Evolutionary conservation across 73 alveolate species (phyloP), one percentile per base, ranked within the genome.

Genomic region (Uronychia binucleata): DNA sequence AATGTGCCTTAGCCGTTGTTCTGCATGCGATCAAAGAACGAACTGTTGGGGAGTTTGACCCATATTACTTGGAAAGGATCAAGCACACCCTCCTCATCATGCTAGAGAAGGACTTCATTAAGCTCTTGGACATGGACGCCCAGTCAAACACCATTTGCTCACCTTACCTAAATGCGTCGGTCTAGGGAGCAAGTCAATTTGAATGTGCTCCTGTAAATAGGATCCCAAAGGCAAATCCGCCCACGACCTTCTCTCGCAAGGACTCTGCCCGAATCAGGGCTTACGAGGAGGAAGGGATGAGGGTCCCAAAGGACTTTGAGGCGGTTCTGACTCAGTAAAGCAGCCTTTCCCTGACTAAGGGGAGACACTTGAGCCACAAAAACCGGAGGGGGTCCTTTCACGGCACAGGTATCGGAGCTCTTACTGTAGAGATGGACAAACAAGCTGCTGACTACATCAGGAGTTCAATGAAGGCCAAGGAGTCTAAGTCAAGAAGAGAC

Each of bases 41-140:
- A n/a, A 80, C 75, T 76, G 83, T 86, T 33, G 93, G 93, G 0
- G 93, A 87, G 59, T 87, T 87, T 80, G 93, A 87, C 75, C 93
- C 93, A 19, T 87, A 74, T 34, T 87, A 33, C 59, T n/a, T 87
- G 8, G 88, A 87, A 30, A 80, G 93, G 33, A 87, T 87, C 31
- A 87, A 87, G 58, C 83, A 79, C 58, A 77, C 89, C 25, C 35
- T 87, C 77, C 28, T 75, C 34, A 13, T 78, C 57, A 87, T 87
- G 85, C 77, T 57, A 1, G 83, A 87, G 27, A 81, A 87, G 75
- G 59, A 87, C 1, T 80, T 87, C 85, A 30, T 87, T n/a, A 86
- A 87, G 30, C 67, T 31, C 0, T 11, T 87, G n/a, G 93, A 79
- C 58, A 59, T 28, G 13, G 93, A 87, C 34, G 19, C 67, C 67